Percentiles rank a stretch among this genome's conserved stretches.
phyloP scores from a whole-genome alignment of 768 basidiomycete genomes.

The Boletus rubroflammeus region DNA sequence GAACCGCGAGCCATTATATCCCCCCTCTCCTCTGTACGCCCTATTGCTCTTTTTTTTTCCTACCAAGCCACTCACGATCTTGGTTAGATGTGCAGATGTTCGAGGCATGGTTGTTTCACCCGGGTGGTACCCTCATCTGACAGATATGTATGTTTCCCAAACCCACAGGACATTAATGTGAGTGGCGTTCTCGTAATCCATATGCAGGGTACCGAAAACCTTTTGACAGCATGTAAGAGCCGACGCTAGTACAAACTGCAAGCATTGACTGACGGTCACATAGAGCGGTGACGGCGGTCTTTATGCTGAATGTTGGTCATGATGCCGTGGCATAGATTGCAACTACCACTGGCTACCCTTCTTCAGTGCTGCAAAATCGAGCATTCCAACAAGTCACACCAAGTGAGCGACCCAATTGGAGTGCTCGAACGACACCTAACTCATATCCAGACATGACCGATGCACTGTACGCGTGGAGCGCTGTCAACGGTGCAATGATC shows the following conservation, averaged over 20 bases:
- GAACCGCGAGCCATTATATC: slow-evolving; percentile 48
- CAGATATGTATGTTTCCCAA: neutral
- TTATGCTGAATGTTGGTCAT: slow-evolving; percentile 51
- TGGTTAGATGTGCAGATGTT: slow-evolving; percentile 54
- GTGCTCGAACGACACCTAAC: neutral
- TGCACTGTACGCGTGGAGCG: slow-evolving; percentile 50
- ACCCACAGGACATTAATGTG: slow-evolving; percentile 54
- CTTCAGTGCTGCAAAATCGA: slow-evolving; percentile 57
- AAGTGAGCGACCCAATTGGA: slow-evolving; percentile 28
- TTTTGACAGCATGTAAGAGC: slow-evolving; percentile 33
- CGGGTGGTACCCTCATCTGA: neutral
- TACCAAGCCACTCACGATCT: too few species aligned
- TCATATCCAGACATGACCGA: slow-evolving; percentile 38
- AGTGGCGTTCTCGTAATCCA: slow-evolving; percentile 12
- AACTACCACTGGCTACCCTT: neutral
- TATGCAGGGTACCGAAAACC: neutral
- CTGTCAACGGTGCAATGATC: slow-evolving; percentile 41
- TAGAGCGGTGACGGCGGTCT: slow-evolving; percentile 65
- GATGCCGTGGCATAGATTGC: neutral
- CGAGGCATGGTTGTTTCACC: slow-evolving; percentile 37
- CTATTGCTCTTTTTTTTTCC: too few species aligned
- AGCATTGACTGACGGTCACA: slow-evolving; percentile 12
- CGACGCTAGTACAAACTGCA: neutral
- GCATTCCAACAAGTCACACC: slow-evolving; percentile 62
- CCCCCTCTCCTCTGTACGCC: slow-evolving; percentile 45